Evolutionary conservation across 768 basidiomycete species (phyloP).

Genomic region (Trametes elegans): DNA sequence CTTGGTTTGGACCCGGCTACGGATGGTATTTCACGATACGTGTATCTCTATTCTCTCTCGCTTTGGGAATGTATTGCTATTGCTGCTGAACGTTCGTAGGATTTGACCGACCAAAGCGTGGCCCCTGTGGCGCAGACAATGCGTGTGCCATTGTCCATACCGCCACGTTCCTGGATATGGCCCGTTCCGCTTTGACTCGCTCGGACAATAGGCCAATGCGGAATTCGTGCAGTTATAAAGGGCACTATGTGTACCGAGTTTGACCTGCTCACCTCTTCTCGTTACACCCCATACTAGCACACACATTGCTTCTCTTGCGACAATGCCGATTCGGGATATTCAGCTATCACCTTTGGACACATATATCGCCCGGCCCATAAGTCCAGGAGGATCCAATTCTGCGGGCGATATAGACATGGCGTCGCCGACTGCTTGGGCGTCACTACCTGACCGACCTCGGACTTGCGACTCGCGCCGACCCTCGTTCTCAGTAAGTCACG

Average conservation of each 20-base stretch:
- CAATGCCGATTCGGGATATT: slow-evolving; percentile 4
- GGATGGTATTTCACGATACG: slow-evolving; percentile 17
- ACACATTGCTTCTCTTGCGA: neutral
- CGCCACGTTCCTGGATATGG: slow-evolving; percentile 5
- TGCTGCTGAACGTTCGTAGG: neutral
- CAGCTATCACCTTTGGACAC: slow-evolving; percentile 6
- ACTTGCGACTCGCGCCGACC: slow-evolving; percentile 15
- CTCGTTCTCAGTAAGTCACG: slow-evolving; percentile 9
- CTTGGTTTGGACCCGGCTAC: slow-evolving; percentile 1
- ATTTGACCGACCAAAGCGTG: neutral
- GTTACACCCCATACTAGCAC: neutral
- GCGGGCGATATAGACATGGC: slow-evolving; percentile 9
- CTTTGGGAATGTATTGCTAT: slow-evolving; percentile 14
- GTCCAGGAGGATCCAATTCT: slow-evolving; percentile 16
- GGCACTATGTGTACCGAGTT: neutral
- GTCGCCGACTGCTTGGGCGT: slow-evolving; percentile 8
- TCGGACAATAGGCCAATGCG: slow-evolving; percentile 10
- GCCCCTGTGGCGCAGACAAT: neutral
- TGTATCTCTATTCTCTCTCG: slow-evolving; percentile 19
- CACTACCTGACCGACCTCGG: slow-evolving; percentile 11
- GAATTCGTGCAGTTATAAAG: slow-evolving; percentile 1
- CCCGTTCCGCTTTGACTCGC: slow-evolving; percentile 5
- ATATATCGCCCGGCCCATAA: slow-evolving; percentile 9
- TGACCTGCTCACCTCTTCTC: neutral
- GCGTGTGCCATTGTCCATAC: slow-evolving; percentile 5